Evolutionary conservation across 495 filamentous ascomycete genomes (phyloP).

Genomic region (Penicillium ucsense): DNA sequence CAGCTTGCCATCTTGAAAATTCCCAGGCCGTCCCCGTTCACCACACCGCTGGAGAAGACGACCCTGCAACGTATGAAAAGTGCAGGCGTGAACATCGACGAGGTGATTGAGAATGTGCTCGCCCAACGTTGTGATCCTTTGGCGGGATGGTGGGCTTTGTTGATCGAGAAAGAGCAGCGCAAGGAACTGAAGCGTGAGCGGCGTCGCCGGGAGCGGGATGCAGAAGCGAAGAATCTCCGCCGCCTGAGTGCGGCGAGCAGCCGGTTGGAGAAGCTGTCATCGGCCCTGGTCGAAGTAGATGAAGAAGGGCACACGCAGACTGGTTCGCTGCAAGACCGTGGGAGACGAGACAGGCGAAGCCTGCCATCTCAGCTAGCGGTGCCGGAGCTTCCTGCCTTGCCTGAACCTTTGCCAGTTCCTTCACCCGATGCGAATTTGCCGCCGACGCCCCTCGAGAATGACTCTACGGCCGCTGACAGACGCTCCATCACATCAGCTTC

Average conservation of each 20-base stretch:
- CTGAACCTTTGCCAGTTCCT: conserved; percentile 41
- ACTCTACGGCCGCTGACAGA: conserved; percentile 38
- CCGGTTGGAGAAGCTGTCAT: conserved; percentile 67
- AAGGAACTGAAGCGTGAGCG: conserved; percentile 77
- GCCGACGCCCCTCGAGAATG: conserved; percentile 65
- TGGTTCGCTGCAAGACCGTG: conserved; percentile 30
- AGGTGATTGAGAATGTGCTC: conserved; percentile 87
- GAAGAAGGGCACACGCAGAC: conserved; percentile 48
- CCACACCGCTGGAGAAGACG: conserved; percentile 81
- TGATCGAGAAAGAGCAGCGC: conserved; percentile 92
- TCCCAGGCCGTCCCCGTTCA: conserved; percentile 74
- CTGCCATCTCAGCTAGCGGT: conserved; percentile 40
- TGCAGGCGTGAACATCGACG: conserved; percentile 88
- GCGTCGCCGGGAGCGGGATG: conserved; percentile 76
- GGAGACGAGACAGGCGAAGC: conserved; percentile 48
- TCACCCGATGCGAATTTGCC: conserved; percentile 39
- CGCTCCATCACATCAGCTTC: conserved; percentile 55
- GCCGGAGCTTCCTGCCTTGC: conserved; percentile 65
- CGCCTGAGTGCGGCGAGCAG: conserved; percentile 81
- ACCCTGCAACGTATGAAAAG: conserved; percentile 89
- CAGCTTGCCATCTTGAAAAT: conserved; percentile 87
- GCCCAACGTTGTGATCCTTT: conserved; percentile 80
- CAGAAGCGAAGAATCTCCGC: conserved; percentile 67
- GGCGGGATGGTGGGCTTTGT: conserved; percentile 91
- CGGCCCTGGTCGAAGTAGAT: conserved; percentile 62